Conservation (phyloP, 2,329 filamentous ascomycete genomes). For the Microdochium trichocladiopsis region DNA sequence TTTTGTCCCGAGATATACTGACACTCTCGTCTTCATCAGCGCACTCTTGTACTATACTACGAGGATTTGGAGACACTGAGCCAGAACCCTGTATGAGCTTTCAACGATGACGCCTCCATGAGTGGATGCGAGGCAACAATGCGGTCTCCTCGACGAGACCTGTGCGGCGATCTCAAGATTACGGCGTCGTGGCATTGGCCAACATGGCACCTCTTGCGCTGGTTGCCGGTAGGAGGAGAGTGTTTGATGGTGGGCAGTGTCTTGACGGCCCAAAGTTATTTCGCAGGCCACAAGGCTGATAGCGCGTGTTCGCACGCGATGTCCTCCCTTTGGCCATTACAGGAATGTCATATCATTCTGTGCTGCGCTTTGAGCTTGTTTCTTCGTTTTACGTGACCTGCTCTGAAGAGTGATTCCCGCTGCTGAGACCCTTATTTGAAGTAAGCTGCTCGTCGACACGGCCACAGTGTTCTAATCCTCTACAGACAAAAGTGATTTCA, state of each 20-base stretch:
- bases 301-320: background rate
- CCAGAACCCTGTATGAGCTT: background rate
- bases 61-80: conserved; percentile 47
- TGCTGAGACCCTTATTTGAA: no score
- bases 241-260: background rate
- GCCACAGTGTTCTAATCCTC: no score
- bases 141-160: background rate
- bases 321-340: background rate
- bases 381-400: no score
- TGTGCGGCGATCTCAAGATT: no score
- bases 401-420: no score
- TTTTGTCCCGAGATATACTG: background rate
- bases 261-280: background rate
- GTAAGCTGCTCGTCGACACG: no score
- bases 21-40: conserved; percentile 27
- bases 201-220: background rate
- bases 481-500: no score
- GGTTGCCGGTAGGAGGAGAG: background rate
- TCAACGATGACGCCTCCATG: background rate
- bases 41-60: conserved; percentile 55
- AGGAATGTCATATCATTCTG: background rate
- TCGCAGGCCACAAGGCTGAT: background rate
- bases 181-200: no score
- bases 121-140: background rate
- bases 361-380: background rate